These are phyloP conservation scores for Ophiostoma sp. DNA, from an alignment of 2,329 filamentous ascomycete species.

Conservation along the genomic window DNA sequence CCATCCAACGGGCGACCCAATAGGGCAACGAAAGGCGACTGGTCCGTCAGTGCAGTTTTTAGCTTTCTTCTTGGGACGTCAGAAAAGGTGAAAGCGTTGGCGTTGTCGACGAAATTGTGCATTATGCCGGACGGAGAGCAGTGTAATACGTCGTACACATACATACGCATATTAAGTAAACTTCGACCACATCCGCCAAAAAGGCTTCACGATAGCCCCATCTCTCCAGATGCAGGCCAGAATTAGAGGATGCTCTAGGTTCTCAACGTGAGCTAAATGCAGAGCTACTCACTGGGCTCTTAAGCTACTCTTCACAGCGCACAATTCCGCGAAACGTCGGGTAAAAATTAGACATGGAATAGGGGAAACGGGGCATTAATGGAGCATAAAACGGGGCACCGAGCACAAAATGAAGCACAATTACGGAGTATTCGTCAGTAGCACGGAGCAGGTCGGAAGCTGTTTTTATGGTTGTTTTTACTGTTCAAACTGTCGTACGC, in stretches of 20 bases:
- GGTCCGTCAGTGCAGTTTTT: background rate
- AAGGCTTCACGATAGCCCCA: background rate
- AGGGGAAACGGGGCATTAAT: background rate
- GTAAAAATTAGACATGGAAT: background rate
- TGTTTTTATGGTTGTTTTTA: background rate
- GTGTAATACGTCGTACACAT: too few relatives aligned
- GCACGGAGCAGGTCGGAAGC: background rate
- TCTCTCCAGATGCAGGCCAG: background rate
- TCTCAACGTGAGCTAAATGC: background rate
- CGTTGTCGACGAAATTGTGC: background rate
- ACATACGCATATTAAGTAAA: too few relatives aligned
- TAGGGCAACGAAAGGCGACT: background rate
- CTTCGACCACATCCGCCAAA: background rate
- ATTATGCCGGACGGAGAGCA: background rate
- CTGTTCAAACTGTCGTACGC: background rate
- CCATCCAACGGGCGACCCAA: background rate
- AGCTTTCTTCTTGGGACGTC: background rate
- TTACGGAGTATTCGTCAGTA: background rate
- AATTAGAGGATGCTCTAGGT: background rate
- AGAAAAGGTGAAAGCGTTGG: conserved; percentile 11
- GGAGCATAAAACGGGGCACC: background rate
- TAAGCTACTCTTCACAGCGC: background rate
- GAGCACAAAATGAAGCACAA: background rate
- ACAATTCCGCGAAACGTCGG: background rate
- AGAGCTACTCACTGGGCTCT: too few relatives aligned